Conservation (phyloP, 73 alveolate genomes). For the Chromera velia region DNA sequence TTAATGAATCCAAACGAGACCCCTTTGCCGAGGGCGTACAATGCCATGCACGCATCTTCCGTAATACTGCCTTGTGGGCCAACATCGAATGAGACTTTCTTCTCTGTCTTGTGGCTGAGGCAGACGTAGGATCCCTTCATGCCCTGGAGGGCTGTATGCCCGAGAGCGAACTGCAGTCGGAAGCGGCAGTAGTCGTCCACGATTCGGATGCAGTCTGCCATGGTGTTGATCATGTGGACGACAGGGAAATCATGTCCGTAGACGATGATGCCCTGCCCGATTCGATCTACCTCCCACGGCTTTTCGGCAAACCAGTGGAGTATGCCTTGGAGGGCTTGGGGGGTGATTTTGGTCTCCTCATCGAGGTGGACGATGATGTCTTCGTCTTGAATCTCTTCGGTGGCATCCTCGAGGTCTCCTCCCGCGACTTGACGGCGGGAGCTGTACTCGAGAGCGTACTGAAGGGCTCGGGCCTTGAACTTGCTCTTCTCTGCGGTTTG, state of each 20-base stretch:
- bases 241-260: neutral
- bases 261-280: neutral
- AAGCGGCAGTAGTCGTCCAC: neutral
- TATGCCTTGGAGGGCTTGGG: neutral
- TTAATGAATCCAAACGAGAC: neutral
- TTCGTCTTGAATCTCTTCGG: no score
- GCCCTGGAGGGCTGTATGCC: no score
- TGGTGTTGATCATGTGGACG: neutral
- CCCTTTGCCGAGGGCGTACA: neutral
- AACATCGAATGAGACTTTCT: neutral
- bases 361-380: neutral
- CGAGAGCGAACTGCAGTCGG: no score
- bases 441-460: neutral
- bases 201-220: neutral
- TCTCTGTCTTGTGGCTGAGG: no score
- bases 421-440: no score
- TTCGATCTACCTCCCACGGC: neutral
- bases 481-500: neutral
- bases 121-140: no score
- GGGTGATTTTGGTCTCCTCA: neutral
- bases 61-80: neutral
- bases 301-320: no score
- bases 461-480: neutral
- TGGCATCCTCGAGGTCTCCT: no score
- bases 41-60: neutral